Conservation (phyloP, 2,329 filamentous ascomycete species). For the Dryadomyces quercivorus region DNA sequence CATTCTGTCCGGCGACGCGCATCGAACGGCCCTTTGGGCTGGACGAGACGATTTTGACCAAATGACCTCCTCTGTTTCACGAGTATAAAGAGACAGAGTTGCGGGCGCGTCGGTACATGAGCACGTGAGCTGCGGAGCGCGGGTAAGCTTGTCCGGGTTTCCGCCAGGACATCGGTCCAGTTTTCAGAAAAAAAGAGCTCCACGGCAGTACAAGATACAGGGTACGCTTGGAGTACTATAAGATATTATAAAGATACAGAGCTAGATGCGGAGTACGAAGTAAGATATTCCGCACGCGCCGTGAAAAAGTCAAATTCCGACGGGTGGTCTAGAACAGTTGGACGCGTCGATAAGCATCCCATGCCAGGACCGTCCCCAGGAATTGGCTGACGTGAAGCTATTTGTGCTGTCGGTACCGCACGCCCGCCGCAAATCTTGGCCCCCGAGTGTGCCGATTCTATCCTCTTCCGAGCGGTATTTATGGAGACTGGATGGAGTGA, state of each 20-base stretch:
- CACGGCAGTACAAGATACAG: neutral
- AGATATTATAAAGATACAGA: too few relatives aligned
- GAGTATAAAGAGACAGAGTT: slow-evolving; percentile 10
- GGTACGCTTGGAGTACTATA: neutral
- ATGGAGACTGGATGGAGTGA: too few relatives aligned
- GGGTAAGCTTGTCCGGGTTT: neutral
- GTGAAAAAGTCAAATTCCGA: too few relatives aligned
- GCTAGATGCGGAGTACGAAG: neutral
- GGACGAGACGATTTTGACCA: slow-evolving; percentile 1
- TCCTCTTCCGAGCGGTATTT: too few relatives aligned
- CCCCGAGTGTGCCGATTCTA: neutral
- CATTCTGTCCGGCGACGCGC: neutral
- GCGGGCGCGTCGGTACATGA: slow-evolving; percentile 16
- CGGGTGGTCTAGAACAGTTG: too few relatives aligned
- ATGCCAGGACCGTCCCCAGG: too few relatives aligned
- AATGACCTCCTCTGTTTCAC: neutral
- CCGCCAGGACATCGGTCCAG: neutral
- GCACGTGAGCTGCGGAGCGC: too few relatives aligned
- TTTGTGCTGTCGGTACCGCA: neutral
- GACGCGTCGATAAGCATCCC: too few relatives aligned
- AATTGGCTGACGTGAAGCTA: too few relatives aligned
- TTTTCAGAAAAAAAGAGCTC: neutral
- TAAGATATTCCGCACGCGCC: too few relatives aligned
- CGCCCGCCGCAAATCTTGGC: too few relatives aligned
- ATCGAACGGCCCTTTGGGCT: neutral